Conservation (phyloP, 352 stramenopile genomes). For the Phytophthora multivora region DNA sequence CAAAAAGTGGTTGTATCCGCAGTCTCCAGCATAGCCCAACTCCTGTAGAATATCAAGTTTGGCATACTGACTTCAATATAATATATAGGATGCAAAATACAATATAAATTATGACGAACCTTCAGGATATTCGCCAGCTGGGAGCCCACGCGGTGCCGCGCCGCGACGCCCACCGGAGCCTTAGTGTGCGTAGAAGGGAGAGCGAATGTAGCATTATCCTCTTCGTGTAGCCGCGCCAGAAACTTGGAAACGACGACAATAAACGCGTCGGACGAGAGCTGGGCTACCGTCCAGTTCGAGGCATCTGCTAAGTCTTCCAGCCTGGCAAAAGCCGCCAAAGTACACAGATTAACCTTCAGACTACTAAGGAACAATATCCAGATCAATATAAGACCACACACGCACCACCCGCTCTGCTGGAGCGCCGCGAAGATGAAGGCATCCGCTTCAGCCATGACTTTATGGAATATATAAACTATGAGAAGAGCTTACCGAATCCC, state of each 20-base stretch:
- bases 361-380: background rate
- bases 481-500: background rate
- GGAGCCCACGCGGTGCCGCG: constrained; percentile 75
- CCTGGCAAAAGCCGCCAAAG: constrained; percentile 13
- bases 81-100: background rate
- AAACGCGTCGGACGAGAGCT: constrained; percentile 51
- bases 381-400: background rate
- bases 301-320: constrained; percentile 5
- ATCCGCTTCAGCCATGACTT: constrained; percentile 49
- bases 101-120: constrained; percentile 32
- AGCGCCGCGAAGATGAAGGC: constrained; percentile 53
- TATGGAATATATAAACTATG: background rate
- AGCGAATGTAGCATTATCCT: constrained; percentile 32
- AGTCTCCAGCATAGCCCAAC: constrained; percentile 82
- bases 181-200: constrained; percentile 21
- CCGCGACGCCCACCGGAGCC: constrained; percentile 62
- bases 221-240: constrained; percentile 43
- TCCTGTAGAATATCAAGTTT: constrained; percentile 39
- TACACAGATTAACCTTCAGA: background rate
- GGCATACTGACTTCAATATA: background rate
- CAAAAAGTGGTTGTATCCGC: constrained; percentile 89
- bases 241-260: constrained; percentile 54
- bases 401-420: constrained; percentile 56
- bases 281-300: constrained; percentile 25
- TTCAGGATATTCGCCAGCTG: constrained; percentile 78